Evolutionary conservation across 2,329 filamentous ascomycete genomes (phyloP).

Genomic region (Colletotrichum australisinense): DNA sequence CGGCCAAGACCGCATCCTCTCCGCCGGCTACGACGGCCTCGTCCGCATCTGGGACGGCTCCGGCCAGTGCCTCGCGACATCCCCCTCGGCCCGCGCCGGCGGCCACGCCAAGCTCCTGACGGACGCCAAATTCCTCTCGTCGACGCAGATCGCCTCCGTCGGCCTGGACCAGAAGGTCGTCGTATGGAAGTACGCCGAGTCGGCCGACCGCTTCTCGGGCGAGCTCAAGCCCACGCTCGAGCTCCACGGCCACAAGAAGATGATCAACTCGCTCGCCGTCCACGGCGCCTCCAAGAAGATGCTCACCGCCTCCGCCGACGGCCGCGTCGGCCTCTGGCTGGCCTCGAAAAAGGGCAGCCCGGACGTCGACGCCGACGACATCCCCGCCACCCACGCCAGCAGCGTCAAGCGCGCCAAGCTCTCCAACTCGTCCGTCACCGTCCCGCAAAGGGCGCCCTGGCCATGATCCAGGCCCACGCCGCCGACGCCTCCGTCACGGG

Average conservation of each 20-base stretch:
- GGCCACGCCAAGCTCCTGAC: conserved; percentile 84
- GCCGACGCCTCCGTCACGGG: conserved; percentile 80
- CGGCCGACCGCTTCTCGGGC: conserved; percentile 68
- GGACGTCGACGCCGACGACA: conserved; percentile 74
- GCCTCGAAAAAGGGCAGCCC: conserved; percentile 82
- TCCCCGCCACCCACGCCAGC: conserved; percentile 74
- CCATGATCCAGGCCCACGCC: conserved; percentile 78
- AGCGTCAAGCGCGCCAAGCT: conserved; percentile 79
- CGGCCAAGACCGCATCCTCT: conserved; percentile 81
- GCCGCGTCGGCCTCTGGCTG: conserved; percentile 89
- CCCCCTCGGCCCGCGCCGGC: conserved; percentile 72
- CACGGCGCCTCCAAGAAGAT: conserved; percentile 80
- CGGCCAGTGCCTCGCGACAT: conserved; percentile 85
- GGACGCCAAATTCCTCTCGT: conserved; percentile 84
- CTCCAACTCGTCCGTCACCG: conserved; percentile 53
- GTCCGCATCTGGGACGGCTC: conserved; percentile 91
- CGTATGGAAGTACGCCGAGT: conserved; percentile 88
- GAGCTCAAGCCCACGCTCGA: conserved; percentile 80
- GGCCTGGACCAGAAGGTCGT: conserved; percentile 87
- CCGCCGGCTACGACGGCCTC: conserved; percentile 92
- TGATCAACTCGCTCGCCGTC: conserved; percentile 80
- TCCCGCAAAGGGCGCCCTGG: conserved; percentile 81
- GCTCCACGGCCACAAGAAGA: conserved; percentile 83
- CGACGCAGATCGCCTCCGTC: conserved; percentile 82
- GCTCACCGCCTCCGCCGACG: conserved; percentile 87